Evolutionary conservation across 2,329 filamentous ascomycete genomes (phyloP).

Genomic region (Trichoderma sp.): DNA sequence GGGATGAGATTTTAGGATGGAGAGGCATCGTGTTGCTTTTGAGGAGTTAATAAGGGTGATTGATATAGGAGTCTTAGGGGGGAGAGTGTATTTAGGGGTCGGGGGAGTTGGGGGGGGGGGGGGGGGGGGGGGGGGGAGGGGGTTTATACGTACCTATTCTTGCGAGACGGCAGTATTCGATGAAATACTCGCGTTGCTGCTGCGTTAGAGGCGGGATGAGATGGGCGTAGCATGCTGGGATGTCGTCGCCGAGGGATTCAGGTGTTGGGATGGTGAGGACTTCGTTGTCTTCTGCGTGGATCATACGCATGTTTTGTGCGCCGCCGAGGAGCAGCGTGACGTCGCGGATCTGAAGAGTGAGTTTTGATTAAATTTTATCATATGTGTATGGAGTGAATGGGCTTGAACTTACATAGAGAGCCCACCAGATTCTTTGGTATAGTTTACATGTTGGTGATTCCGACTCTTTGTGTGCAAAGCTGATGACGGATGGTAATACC

Average conservation of each 20-base stretch:
- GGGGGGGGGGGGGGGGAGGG: no score
- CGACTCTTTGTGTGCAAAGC: not conserved
- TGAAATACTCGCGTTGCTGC: not conserved
- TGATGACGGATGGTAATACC: not conserved
- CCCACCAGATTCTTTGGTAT: not conserved
- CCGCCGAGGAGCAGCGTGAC: not conserved
- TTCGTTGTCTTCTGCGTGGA: conserved; percentile 1
- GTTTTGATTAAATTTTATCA: not conserved
- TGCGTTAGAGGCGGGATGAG: not conserved
- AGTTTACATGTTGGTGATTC: not conserved
- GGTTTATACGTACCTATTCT: not conserved
- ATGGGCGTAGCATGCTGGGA: not conserved
- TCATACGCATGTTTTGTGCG: conserved; percentile 1
- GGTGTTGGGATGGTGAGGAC: not conserved
- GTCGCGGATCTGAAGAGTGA: not conserved
- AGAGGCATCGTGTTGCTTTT: not conserved
- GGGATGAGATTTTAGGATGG: not conserved
- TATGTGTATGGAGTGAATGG: not conserved
- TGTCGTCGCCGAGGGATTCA: not conserved
- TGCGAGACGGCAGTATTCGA: not conserved
- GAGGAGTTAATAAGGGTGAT: no score
- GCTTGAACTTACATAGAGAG: not conserved
- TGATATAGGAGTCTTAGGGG: no score
- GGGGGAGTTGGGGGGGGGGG: no score
- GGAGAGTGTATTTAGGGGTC: no score